A percentile compares a stretch with the other conserved stretches of the same genome.
Conservation (phyloP, 768 basidiomycete species). For the Xerocomellus intermedius region DNA sequence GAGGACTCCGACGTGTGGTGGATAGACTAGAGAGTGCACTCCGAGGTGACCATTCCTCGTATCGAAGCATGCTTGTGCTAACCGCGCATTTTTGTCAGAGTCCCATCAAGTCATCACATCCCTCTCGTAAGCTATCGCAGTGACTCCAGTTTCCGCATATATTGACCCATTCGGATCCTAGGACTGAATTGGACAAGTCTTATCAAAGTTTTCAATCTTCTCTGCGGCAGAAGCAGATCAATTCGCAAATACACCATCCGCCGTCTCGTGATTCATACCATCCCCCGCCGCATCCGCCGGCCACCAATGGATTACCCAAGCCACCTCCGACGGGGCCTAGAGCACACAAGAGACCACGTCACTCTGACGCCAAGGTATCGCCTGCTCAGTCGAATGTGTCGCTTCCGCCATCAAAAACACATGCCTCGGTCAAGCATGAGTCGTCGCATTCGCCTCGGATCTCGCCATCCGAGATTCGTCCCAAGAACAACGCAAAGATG, state of each 20-base stretch:
- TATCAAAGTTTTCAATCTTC: conserved; percentile 58
- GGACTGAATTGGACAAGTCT: conserved; percentile 75
- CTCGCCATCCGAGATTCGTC: conserved; percentile 27
- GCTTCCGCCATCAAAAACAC: conserved; percentile 28
- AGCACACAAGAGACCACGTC: conserved; percentile 75
- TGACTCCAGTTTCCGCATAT: conserved; percentile 4
- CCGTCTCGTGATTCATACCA: conserved; percentile 47
- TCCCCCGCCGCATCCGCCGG: conserved; percentile 29
- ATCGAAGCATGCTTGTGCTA: conserved; percentile 1
- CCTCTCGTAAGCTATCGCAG: conserved; percentile 58
- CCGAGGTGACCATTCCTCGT: conserved; percentile 51
- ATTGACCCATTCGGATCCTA: conserved; percentile 32
- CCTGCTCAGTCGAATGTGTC: conserved; percentile 33
- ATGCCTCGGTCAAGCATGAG: conserved; percentile 23
- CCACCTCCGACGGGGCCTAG: conserved; percentile 76
- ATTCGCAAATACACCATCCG: conserved; percentile 33
- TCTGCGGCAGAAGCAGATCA: conserved; percentile 39
- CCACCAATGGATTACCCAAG: conserved; percentile 41
- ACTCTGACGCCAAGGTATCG: conserved; percentile 51
- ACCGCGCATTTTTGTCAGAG: conserved; percentile 43
- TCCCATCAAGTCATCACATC: conserved; percentile 71
- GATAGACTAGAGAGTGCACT: conserved; percentile 71
- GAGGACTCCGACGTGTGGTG: conserved; percentile 64
- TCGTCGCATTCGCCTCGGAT: conserved; percentile 31
- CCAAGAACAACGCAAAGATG: conserved; percentile 41